Percentiles rank a stretch among this genome's conserved stretches.
phyloP scores from a whole-genome alignment of 129 eudicot species.

The Kitagawia praeruptora region DNA sequence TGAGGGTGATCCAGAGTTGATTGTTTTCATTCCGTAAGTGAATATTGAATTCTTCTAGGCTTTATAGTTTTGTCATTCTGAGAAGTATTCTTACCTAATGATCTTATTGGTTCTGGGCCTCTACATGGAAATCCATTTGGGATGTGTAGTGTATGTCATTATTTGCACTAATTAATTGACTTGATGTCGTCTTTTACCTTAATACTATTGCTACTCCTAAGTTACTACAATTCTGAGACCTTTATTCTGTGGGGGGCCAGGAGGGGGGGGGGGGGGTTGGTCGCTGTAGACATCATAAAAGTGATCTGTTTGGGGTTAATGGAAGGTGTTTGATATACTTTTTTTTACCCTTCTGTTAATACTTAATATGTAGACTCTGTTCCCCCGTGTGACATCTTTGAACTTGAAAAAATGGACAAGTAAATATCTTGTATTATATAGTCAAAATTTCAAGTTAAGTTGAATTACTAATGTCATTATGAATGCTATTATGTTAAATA shows the following conservation, averaged over 20 bases:
- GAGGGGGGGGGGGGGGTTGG: too few species aligned
- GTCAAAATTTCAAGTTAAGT: not conserved
- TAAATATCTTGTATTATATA: not conserved
- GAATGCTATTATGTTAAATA: too few species aligned
- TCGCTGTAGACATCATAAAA: too few species aligned
- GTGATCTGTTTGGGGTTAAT: not conserved
- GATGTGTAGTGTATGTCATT: not conserved
- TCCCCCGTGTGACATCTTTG: not conserved
- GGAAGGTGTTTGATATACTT: not conserved
- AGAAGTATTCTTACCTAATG: not conserved
- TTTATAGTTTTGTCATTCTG: not conserved
- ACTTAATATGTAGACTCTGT: not conserved
- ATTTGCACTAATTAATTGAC: not conserved
- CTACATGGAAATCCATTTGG: not conserved
- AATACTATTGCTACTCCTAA: not conserved
- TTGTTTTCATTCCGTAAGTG: conserved; percentile 90
- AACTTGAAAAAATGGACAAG: not conserved
- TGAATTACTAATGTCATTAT: too few species aligned
- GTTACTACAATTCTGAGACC: too few species aligned
- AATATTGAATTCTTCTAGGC: not conserved
- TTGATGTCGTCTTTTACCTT: too few species aligned
- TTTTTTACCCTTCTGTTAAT: not conserved
- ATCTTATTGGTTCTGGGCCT: not conserved
- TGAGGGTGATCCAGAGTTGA: conserved; percentile 93
- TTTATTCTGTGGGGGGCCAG: too few species aligned